Evolutionary conservation across 192 early-diverging fungal genomes (phyloP).

Genomic region (Chytriomyces confervae): DNA sequence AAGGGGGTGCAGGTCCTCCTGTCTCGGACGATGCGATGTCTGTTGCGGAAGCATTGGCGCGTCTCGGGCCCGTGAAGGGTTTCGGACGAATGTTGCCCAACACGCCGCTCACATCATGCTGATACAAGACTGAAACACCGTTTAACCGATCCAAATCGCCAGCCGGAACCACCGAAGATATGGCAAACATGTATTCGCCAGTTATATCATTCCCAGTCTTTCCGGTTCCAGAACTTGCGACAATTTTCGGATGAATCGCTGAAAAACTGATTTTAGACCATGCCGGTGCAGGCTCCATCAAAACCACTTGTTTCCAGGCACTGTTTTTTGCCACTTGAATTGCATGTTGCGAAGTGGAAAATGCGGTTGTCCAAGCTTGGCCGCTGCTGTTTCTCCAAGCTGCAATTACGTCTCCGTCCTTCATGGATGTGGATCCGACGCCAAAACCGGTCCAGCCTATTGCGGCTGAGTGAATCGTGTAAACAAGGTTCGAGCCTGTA

Average conservation of each 20-base stretch:
- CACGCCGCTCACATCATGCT: constrained; percentile 16
- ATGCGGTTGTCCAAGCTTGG: not conserved
- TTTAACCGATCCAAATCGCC: not conserved
- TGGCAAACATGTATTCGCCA: constrained; percentile 14
- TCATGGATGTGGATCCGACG: constrained; percentile 18
- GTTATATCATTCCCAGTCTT: not conserved
- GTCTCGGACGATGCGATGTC: not conserved
- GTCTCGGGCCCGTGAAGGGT: not conserved
- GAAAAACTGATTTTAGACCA: constrained; percentile 33
- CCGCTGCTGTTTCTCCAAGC: constrained; percentile 23
- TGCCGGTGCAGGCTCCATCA: constrained; percentile 4
- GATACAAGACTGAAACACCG: constrained; percentile 3
- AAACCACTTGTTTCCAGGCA: constrained; percentile 15
- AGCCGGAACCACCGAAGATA: not conserved
- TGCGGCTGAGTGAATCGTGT: constrained; percentile 3
- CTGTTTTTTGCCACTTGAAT: constrained; percentile 1
- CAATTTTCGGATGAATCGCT: not conserved
- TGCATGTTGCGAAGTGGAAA: constrained; percentile 14
- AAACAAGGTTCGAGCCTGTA: not conserved
- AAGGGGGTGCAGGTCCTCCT: not conserved
- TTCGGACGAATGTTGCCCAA: not conserved
- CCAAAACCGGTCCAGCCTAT: constrained; percentile 32
- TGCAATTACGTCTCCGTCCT: constrained; percentile 22
- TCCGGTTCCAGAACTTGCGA: not conserved
- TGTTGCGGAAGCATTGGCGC: not conserved